A percentile compares a stretch with the other conserved stretches of the same genome.
phyloP scores from a whole-genome alignment of 306 rosid genomes.

The Datisca glomerata region DNA sequence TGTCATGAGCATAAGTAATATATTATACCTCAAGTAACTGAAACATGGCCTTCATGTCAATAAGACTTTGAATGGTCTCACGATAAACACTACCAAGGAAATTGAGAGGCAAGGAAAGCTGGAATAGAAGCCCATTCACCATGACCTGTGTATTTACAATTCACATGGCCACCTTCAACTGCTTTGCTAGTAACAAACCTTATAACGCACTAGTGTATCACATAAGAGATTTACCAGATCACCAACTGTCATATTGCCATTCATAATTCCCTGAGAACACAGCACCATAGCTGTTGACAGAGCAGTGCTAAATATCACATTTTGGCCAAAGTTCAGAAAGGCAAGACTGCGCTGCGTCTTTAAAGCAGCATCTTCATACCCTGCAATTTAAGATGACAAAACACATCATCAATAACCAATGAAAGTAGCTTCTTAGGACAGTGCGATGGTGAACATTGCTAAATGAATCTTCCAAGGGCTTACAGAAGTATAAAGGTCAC shows the following conservation, averaged over 20 bases:
- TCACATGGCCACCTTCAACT: slow-evolving; percentile 8
- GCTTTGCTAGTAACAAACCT: background rate
- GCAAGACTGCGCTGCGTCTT: slow-evolving; percentile 92
- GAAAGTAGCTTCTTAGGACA: too few species aligned
- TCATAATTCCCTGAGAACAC: slow-evolving; percentile 77
- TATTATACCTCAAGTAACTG: slow-evolving; percentile 83
- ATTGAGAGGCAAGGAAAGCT: slow-evolving; percentile 91
- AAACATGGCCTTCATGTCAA: slow-evolving; percentile 97
- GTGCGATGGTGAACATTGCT: too few species aligned
- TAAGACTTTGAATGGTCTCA: slow-evolving; percentile 89
- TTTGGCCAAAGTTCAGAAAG: slow-evolving; percentile 84
- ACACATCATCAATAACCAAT: slow-evolving; percentile 16
- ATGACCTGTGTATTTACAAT: slow-evolving; percentile 51
- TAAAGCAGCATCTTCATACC: slow-evolving; percentile 90
- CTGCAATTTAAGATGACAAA: slow-evolving; percentile 29
- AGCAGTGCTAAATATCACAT: slow-evolving; percentile 80
- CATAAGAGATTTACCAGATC: slow-evolving; percentile 61
- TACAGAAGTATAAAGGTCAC: too few species aligned
- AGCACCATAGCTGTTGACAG: slow-evolving; percentile 95
- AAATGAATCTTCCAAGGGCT: too few species aligned
- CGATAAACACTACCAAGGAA: slow-evolving; percentile 98
- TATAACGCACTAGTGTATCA: slow-evolving; percentile 9
- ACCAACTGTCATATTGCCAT: slow-evolving; percentile 83
- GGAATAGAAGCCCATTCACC: slow-evolving; percentile 99
- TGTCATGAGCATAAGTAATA: background rate